Percentiles rank a stretch among this genome's conserved stretches.
Conservation (phyloP, 2,329 filamentous ascomycete species). For the Arthroderma sp. region DNA sequence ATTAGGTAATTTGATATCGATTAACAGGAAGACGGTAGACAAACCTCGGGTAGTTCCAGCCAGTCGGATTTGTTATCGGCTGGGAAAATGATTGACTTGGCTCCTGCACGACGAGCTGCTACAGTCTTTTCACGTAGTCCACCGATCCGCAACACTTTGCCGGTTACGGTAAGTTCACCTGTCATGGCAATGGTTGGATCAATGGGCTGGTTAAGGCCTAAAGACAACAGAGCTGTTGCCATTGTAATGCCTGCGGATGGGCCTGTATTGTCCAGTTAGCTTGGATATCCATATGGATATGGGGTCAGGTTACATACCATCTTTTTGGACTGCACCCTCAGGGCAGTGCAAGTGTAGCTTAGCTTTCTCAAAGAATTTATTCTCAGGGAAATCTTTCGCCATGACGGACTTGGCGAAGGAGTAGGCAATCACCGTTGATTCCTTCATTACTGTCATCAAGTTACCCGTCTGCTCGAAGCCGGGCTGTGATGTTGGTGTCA, state of each 20-base stretch:
- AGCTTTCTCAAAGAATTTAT: constrained; percentile 92
- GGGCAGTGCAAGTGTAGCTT: constrained; percentile 93
- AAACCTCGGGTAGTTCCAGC: constrained; percentile 89
- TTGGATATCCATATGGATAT: neutral
- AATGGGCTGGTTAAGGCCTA: constrained; percentile 66
- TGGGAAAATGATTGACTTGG: constrained; percentile 88
- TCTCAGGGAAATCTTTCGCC: constrained; percentile 72
- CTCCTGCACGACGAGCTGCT: constrained; percentile 80
- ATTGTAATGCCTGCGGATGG: constrained; percentile 93
- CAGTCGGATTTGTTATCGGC: constrained; percentile 93
- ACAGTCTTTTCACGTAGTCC: constrained; percentile 95
- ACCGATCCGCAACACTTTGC: constrained; percentile 89
- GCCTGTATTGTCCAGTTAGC: constrained; percentile 25
- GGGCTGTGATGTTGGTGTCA: constrained; percentile 60
- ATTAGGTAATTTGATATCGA: constrained; percentile 6
- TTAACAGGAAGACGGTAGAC: constrained; percentile 23
- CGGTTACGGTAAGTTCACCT: constrained; percentile 88
- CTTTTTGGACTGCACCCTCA: constrained; percentile 90
- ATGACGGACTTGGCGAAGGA: constrained; percentile 86
- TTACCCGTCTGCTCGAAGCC: constrained; percentile 87
- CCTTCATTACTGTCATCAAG: constrained; percentile 94
- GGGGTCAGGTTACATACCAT: constrained; percentile 39
- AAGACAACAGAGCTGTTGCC: constrained; percentile 79
- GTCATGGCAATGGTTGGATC: constrained; percentile 93
- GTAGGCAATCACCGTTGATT: constrained; percentile 89